Conservation (phyloP, 257 asterid genomes). For the Jacaranda mimosifolia region DNA sequence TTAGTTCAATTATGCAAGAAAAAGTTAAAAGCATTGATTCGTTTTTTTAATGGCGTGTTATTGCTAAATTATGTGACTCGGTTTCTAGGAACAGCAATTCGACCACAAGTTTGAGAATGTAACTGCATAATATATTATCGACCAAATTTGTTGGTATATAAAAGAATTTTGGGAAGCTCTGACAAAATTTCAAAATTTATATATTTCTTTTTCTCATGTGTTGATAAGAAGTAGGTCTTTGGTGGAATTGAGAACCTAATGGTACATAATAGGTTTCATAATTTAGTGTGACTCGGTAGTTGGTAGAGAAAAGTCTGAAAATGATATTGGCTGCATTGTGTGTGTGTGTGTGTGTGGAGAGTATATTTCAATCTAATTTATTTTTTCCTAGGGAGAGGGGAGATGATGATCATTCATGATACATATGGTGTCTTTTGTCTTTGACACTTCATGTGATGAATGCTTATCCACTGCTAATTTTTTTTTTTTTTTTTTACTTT, state of each 20-base stretch:
- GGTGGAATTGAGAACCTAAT: not conserved
- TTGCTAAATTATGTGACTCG: not conserved
- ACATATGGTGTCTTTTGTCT: not conserved
- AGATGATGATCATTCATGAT: not conserved
- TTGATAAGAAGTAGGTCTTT: not conserved
- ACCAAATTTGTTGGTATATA: slow-evolving; percentile 10
- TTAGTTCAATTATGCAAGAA: not conserved
- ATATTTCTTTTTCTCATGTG: not conserved
- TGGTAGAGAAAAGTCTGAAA: not conserved
- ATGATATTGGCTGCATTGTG: not conserved
- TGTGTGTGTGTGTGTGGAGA: not conserved
- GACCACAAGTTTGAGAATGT: slow-evolving; percentile 17
- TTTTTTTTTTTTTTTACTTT: not conserved
- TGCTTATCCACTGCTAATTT: not conserved
- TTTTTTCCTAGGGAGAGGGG: not conserved
- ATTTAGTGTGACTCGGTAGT: not conserved
- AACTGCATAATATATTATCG: slow-evolving; percentile 22
- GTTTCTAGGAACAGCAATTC: not conserved
- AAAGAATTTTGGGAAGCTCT: slow-evolving; percentile 17
- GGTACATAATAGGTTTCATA: not conserved
- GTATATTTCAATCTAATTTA: not conserved
- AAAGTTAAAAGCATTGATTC: not conserved
- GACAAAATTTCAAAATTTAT: not conserved
- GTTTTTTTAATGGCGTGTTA: not conserved
- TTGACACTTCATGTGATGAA: not conserved